Percentiles rank a stretch among this genome's conserved stretches.
Evolutionary conservation across 2,329 filamentous ascomycete species (phyloP).

Genomic region (Apiospora arundinis): DNA sequence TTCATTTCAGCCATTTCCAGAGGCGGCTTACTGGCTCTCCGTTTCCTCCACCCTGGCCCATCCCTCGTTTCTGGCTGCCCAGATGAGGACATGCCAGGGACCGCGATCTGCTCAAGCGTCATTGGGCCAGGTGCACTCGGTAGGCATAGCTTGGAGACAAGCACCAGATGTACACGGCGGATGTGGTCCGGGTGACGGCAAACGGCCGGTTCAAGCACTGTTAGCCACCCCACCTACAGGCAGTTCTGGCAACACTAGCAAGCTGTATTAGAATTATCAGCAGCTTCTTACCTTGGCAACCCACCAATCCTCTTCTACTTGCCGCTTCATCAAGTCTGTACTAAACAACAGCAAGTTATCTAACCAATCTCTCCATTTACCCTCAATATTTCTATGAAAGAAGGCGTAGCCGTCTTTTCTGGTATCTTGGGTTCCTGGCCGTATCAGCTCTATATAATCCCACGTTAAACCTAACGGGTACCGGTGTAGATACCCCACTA

Average conservation of each 20-base stretch:
- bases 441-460: neutral
- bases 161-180: neutral
- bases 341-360: neutral
- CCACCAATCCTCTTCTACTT: neutral
- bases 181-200: neutral
- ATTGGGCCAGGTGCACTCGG: too few species aligned
- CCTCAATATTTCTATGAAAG: neutral
- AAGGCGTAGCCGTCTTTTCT: neutral
- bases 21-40: too few species aligned
- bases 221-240: neutral
- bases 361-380: neutral
- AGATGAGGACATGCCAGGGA: too few species aligned
- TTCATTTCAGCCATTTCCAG: too few species aligned
- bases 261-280: neutral
- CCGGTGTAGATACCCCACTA: conserved; percentile 4
- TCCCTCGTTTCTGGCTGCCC: too few species aligned
- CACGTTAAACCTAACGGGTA: neutral
- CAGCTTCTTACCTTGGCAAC: neutral
- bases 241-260: conserved; percentile 4
- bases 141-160: too few species aligned
- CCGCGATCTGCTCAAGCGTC: too few species aligned
- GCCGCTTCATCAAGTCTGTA: neutral
- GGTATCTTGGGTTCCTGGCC: neutral
- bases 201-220: neutral
- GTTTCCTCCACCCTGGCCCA: too few species aligned